Conservation (phyloP, 257 asterid species). For the Paraleonurus japonicus region DNA sequence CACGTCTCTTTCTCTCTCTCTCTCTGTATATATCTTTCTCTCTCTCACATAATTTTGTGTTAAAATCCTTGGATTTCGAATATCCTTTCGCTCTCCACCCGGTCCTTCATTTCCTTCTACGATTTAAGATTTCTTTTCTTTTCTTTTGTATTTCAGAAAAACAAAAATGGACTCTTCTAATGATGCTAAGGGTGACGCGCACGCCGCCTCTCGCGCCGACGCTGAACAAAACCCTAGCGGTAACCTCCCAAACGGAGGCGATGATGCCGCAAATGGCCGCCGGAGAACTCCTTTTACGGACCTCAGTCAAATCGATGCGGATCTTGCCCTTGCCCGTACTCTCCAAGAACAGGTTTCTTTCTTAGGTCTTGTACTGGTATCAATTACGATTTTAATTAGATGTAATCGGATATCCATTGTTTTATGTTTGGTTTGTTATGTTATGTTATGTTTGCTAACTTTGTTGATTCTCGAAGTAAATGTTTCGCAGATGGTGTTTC, state of each 20-base stretch:
- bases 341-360: conserved; percentile 77
- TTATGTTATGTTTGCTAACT: background rate
- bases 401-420: background rate
- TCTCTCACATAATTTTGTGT: background rate
- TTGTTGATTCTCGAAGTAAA: background rate
- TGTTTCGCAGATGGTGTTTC: conserved; percentile 9
- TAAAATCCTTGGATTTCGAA: background rate
- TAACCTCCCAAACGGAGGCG: conserved; percentile 28
- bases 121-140: background rate
- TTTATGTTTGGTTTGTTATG: conserved; percentile 7
- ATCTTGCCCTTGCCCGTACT: conserved; percentile 94
- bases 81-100: conserved; percentile 21
- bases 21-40: background rate
- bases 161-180: conserved; percentile 39
- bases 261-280: conserved; percentile 35
- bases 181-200: conserved; percentile 30
- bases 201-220: conserved; percentile 22
- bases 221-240: conserved; percentile 37
- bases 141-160: background rate
- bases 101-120: background rate
- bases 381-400: background rate
- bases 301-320: conserved; percentile 91
- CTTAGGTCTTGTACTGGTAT: background rate
- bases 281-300: conserved; percentile 76
- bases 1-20: conserved; percentile 10